A percentile compares a stretch with the other conserved stretches of the same genome.
These are phyloP conservation scores for Beauveria scarabaeidicola DNA, from an alignment of 2,329 filamentous ascomycete genomes.

Conservation along the genomic window DNA sequence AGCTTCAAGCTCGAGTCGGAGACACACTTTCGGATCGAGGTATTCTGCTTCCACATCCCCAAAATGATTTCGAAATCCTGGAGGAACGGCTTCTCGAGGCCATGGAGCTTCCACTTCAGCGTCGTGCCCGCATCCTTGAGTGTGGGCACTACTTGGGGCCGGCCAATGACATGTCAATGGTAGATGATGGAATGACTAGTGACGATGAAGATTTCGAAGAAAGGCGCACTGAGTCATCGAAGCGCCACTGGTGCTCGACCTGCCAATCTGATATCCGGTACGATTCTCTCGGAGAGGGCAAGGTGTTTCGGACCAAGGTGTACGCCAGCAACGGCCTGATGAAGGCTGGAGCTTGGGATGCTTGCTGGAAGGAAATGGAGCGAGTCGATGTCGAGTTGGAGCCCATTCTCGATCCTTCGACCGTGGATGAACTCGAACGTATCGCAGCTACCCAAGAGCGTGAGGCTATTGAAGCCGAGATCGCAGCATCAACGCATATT, in stretches of 20 bases:
- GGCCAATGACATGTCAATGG: conserved; percentile 37
- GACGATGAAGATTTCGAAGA: conserved; percentile 34
- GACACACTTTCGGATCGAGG: conserved; percentile 68
- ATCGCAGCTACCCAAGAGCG: conserved; percentile 39
- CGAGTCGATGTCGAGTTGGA: conserved; percentile 91
- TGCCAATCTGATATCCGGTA: conserved; percentile 48
- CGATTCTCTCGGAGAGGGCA: conserved; percentile 43
- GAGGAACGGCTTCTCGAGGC: conserved; percentile 71
- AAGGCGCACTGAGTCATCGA: conserved; percentile 16
- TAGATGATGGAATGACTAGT: conserved; percentile 38
- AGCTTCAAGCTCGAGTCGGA: conserved; percentile 60
- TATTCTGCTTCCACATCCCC: conserved; percentile 67
- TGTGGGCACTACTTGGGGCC: conserved; percentile 69
- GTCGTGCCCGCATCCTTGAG: conserved; percentile 60
- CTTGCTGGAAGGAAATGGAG: conserved; percentile 97
- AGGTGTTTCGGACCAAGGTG: conserved; percentile 71
- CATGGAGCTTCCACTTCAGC: conserved; percentile 56
- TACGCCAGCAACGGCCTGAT: conserved; percentile 94
- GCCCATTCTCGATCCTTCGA: conserved; percentile 54
- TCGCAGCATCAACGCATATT: conserved; percentile 16
- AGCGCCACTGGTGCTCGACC: conserved; percentile 47
- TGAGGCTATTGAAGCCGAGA: conserved; percentile 24
- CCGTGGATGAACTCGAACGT: conserved; percentile 53
- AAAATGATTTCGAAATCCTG: conserved; percentile 70
- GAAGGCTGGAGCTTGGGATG: conserved; percentile 83